These are phyloP conservation scores for Arctostaphylos glauca DNA, from an alignment of 148 eudicot genomes.

Conservation along the genomic window DNA sequence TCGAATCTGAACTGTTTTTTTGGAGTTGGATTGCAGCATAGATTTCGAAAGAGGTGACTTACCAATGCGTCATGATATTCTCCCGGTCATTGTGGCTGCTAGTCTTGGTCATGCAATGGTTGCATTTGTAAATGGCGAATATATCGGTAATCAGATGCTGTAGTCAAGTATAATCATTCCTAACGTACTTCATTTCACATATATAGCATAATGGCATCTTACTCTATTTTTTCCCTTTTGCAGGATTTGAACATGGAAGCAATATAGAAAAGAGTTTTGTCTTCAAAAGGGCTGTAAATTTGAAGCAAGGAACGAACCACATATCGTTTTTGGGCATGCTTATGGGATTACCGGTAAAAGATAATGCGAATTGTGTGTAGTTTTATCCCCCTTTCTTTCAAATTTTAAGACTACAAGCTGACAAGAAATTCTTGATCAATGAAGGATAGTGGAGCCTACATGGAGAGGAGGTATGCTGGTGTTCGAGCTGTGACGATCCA, in stretches of 20 bases:
- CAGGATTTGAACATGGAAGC: slow-evolving; percentile 53
- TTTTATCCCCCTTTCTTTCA: background rate
- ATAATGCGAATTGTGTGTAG: background rate
- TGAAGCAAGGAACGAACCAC: slow-evolving; percentile 37
- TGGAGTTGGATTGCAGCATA: slow-evolving; percentile 36
- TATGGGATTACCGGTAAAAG: slow-evolving; percentile 52
- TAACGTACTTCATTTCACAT: background rate
- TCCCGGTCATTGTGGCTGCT: slow-evolving; percentile 54
- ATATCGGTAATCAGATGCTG: slow-evolving; percentile 44
- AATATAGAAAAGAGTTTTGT: slow-evolving; percentile 40
- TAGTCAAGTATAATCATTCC: background rate
- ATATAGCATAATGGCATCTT: background rate
- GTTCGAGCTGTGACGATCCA: slow-evolving; percentile 42
- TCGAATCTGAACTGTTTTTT: background rate
- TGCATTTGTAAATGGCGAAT: slow-evolving; percentile 71
- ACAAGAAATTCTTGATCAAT: slow-evolving; percentile 10
- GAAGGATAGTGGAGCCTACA: slow-evolving; percentile 81
- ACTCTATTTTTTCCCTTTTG: background rate
- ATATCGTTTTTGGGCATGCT: slow-evolving; percentile 34
- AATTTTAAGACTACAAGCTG: background rate
- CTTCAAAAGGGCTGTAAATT: slow-evolving; percentile 29
- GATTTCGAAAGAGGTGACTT: slow-evolving; percentile 52
- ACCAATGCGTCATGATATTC: slow-evolving; percentile 48
- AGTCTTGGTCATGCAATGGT: slow-evolving; percentile 71
- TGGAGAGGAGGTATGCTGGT: slow-evolving; percentile 84